Conservation (phyloP, 768 basidiomycete genomes). For the Boletellus sp. region DNA sequence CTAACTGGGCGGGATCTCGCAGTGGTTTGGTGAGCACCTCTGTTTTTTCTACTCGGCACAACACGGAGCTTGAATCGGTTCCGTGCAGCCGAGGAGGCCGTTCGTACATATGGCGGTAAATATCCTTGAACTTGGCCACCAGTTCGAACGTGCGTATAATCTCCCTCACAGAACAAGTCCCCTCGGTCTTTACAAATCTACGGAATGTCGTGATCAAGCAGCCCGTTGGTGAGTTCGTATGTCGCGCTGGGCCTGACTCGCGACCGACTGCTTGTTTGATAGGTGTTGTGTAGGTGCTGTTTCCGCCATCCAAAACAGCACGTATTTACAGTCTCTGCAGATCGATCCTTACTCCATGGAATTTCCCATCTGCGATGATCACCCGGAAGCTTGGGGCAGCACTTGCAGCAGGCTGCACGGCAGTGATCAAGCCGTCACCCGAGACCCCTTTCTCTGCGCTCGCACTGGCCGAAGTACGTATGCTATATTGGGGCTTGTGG, state of each 20-base stretch:
- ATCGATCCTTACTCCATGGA: constrained; percentile 82
- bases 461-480: constrained; percentile 79
- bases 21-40: constrained; percentile 73
- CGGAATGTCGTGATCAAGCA: constrained; percentile 93
- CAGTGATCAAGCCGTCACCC: constrained; percentile 90
- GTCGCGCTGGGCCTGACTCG: constrained; percentile 36
- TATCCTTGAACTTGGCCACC: not conserved
- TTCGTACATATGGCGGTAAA: constrained; percentile 85
- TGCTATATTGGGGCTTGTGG: not conserved
- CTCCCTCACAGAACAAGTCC: constrained; percentile 64
- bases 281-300: constrained; percentile 46
- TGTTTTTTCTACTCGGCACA: not conserved
- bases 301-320: not conserved
- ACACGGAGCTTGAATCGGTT: constrained; percentile 1
- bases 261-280: not conserved
- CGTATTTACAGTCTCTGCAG: constrained; percentile 34
- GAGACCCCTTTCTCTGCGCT: constrained; percentile 94
- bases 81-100: constrained; percentile 78
- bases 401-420: constrained; percentile 93
- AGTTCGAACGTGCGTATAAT: not conserved
- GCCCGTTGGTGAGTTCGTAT: constrained; percentile 60
- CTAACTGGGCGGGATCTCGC: constrained; percentile 4
- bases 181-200: constrained; percentile 60
- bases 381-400: constrained; percentile 87
- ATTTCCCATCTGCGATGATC: constrained; percentile 95